These are phyloP conservation scores for Paratrimastix pyriformis DNA, from an alignment of 78 protist genomes.

Conservation along the genomic window DNA sequence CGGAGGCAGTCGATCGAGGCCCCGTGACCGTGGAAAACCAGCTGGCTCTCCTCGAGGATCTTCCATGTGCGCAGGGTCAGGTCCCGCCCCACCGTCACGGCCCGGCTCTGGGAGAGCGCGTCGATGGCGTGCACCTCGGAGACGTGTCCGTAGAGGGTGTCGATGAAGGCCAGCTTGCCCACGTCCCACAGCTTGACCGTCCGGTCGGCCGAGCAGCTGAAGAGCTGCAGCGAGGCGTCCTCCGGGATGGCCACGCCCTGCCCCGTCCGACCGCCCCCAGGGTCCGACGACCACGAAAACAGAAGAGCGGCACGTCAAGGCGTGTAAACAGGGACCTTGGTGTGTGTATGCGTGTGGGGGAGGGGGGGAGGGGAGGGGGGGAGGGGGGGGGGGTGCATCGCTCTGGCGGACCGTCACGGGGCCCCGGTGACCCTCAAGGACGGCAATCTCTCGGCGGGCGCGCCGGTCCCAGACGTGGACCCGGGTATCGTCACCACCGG, in stretches of 20 bases:
- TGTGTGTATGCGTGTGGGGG: neutral
- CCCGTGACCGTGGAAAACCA: conserved; percentile 45
- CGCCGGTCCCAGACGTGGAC: conserved; percentile 49
- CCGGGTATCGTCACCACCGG: conserved; percentile 45
- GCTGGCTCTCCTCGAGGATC: conserved; percentile 64
- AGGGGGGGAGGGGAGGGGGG: neutral
- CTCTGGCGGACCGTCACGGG: neutral
- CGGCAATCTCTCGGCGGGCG: neutral
- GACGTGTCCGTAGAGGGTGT: conserved; percentile 67
- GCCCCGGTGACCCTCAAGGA: conserved; percentile 10
- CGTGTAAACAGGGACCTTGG: conserved; percentile 42
- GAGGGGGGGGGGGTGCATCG: neutral
- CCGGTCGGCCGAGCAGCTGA: conserved; percentile 54
- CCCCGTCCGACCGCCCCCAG: too few relatives aligned
- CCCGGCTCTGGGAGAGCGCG: conserved; percentile 29
- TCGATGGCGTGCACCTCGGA: conserved; percentile 45
- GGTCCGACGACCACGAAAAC: too few relatives aligned
- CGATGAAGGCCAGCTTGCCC: conserved; percentile 60
- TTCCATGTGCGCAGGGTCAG: conserved; percentile 62
- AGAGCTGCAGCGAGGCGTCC: conserved; percentile 51
- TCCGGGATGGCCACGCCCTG: conserved; percentile 49
- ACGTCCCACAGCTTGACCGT: conserved; percentile 68
- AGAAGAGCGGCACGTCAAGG: too few relatives aligned
- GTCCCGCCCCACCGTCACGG: conserved; percentile 45
- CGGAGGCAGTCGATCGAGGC: neutral